These are phyloP conservation scores for Aotearoamyces nothofagi DNA, from an alignment of 2,329 filamentous ascomycete species.

Conservation along the genomic window DNA sequence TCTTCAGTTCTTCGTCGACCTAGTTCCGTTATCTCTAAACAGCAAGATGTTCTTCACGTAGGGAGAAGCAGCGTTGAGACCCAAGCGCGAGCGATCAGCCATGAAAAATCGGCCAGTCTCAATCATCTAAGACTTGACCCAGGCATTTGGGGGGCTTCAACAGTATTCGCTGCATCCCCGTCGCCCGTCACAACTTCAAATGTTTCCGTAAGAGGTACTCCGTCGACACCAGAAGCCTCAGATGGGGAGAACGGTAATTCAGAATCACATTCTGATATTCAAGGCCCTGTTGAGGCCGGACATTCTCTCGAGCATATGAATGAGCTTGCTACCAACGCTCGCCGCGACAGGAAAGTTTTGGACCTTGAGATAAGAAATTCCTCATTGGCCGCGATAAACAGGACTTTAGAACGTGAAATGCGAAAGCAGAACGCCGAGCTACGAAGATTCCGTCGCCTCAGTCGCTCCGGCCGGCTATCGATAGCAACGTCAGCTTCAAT, in stretches of 20 bases:
- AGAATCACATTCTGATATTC: no score
- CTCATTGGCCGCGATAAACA: constrained; percentile 86
- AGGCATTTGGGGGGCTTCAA: constrained; percentile 10
- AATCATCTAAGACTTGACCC: constrained; percentile 11
- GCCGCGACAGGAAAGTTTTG: constrained; percentile 85
- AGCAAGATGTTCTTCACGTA: constrained; percentile 8
- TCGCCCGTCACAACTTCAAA: constrained; percentile 9
- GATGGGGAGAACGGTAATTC: no score
- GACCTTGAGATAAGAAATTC: constrained; percentile 96
- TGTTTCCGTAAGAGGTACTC: no score
- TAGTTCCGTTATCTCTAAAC: no score
- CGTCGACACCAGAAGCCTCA: constrained; percentile 14
- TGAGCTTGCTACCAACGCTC: constrained; percentile 74
- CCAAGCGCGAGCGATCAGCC: constrained; percentile 6
- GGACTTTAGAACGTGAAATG: constrained; percentile 79
- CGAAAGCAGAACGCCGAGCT: constrained; percentile 83
- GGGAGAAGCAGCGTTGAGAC: constrained; percentile 12
- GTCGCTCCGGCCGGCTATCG: constrained; percentile 62
- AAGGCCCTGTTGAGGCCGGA: constrained; percentile 41
- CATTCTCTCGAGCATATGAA: constrained; percentile 44
- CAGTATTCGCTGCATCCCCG: constrained; percentile 5
- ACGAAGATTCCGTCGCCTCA: constrained; percentile 72
- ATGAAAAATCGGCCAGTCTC: constrained; percentile 14
- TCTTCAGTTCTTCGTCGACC: constrained; percentile 12
- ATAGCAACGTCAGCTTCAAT: constrained; percentile 33